Evolutionary conservation across 345 rosid species (phyloP).

Genomic region (Stellera chamaejasme): DNA sequence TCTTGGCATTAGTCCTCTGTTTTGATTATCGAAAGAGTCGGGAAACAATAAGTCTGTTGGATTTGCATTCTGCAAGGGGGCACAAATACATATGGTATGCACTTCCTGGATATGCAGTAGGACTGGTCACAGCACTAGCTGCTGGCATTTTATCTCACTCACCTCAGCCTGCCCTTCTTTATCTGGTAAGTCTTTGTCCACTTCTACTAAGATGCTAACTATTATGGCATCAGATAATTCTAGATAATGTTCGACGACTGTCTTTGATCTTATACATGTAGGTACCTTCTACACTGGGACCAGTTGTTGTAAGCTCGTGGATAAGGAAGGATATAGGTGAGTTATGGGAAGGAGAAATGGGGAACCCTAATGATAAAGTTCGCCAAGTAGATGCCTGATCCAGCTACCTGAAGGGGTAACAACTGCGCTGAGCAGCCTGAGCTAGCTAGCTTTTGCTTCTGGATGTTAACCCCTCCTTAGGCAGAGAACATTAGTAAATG

Average conservation of each 20-base stretch:
- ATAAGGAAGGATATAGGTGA: conserved; percentile 67
- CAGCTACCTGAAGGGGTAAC: not conserved
- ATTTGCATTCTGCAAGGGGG: conserved; percentile 63
- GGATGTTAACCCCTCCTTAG: conserved; percentile 13
- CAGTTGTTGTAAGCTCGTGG: conserved; percentile 75
- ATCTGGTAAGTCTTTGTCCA: conserved; percentile 52
- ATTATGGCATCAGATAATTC: not conserved
- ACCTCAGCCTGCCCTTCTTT: conserved; percentile 94
- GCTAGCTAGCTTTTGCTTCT: conserved; percentile 27
- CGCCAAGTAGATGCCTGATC: conserved; percentile 65
- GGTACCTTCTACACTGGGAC: conserved; percentile 96
- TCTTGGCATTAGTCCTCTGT: conserved; percentile 75
- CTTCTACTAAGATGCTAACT: not conserved
- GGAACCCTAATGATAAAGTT: conserved; percentile 42
- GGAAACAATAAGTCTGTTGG: conserved; percentile 60
- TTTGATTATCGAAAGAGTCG: conserved; percentile 82
- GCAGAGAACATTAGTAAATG: not conserved
- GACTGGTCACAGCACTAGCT: conserved; percentile 68
- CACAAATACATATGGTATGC: conserved; percentile 89
- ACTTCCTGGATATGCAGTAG: conserved; percentile 82
- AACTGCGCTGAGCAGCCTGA: not conserved
- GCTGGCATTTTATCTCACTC: conserved; percentile 78
- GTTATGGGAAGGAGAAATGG: conserved; percentile 79
- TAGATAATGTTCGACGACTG: not conserved
- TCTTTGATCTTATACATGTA: conserved; percentile 12